These are phyloP conservation scores for Heterobasidion occidentale DNA, from an alignment of 1,284 basidiomycete genomes.

Conservation along the genomic window DNA sequence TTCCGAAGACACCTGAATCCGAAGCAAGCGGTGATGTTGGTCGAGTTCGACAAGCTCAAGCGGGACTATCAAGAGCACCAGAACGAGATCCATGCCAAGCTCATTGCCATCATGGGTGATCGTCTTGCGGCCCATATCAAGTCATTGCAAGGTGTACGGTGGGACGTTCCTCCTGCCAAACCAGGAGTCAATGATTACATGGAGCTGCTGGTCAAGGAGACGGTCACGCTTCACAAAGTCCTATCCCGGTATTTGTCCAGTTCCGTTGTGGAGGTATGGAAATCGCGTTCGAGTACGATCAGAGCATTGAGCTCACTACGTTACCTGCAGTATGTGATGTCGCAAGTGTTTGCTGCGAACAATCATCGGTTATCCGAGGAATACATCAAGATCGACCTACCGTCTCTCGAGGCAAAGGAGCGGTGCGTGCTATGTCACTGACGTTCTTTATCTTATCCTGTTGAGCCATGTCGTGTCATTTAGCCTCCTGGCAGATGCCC, in stretches of 20 bases:
- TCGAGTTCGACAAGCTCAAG: constrained; percentile 98
- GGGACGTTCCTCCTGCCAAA: constrained; percentile 51
- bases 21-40: constrained; percentile 93
- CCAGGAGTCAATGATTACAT: constrained; percentile 76
- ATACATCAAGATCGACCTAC: constrained; percentile 74
- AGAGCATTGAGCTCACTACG: background rate
- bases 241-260: constrained; percentile 83
- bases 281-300: constrained; percentile 1
- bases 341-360: constrained; percentile 87
- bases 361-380: constrained; percentile 84
- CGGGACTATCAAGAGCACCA: constrained; percentile 99
- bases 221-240: constrained; percentile 93
- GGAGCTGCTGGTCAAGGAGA: constrained; percentile 90
- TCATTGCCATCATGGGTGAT: constrained; percentile 98
- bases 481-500: constrained; percentile 76
- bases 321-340: constrained; percentile 71
- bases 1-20: constrained; percentile 87
- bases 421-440: constrained; percentile 41
- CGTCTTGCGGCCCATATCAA: constrained; percentile 83
- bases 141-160: constrained; percentile 71
- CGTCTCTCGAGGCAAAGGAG: constrained; percentile 74
- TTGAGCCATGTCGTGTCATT: background rate
- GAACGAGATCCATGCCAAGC: constrained; percentile 96
- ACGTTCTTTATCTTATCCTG: background rate
- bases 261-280: constrained; percentile 71